These are phyloP conservation scores for Hymenoscyphus linearis DNA, from an alignment of 2,329 filamentous ascomycete species.

Conservation along the genomic window DNA sequence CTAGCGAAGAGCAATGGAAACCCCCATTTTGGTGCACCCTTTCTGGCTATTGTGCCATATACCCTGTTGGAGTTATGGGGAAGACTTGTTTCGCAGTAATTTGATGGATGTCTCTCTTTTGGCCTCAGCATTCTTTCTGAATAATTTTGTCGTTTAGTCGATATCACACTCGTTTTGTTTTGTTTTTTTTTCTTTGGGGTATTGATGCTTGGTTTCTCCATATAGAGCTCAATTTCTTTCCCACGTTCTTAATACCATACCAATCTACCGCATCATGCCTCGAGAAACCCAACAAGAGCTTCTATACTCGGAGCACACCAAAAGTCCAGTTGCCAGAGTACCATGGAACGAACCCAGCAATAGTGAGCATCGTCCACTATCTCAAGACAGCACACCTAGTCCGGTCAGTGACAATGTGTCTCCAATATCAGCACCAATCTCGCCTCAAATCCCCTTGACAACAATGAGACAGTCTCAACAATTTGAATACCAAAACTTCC, in stretches of 20 bases:
- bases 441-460: neutral
- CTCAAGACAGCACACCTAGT: neutral
- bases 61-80: neutral
- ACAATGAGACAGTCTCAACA: neutral
- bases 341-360: neutral
- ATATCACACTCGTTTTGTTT: neutral
- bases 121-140: neutral
- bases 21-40: neutral
- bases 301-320: neutral
- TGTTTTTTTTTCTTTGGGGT: neutral
- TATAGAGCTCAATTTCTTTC: neutral
- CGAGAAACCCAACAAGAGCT: neutral
- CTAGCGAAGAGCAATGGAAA: neutral
- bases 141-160: neutral
- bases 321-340: neutral
- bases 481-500: neutral
- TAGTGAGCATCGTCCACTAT: neutral
- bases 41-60: neutral
- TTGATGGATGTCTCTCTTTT: neutral
- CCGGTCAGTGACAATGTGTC: neutral
- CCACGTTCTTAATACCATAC: neutral
- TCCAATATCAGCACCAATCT: neutral
- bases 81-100: neutral
- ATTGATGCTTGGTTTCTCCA: neutral
- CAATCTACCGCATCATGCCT: neutral